Evolutionary conservation across 306 rosid species (phyloP), one percentile per base, ranked within the genome.

Genomic region (Vachellia pachyceras): DNA sequence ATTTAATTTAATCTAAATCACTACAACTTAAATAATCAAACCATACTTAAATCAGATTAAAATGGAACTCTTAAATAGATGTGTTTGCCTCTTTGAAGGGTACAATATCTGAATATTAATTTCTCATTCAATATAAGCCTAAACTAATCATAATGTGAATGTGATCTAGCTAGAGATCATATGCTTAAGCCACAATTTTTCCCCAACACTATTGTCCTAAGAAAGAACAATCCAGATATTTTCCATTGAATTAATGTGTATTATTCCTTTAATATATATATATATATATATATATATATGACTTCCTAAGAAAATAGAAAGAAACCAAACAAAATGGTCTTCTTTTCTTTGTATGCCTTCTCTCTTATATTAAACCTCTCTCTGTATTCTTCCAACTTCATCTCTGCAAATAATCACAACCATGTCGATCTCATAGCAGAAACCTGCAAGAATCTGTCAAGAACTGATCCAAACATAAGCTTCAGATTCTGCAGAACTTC

Each of bases 401-500:
- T 13, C 25, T 39, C 80, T 66, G 45, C 79, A 5, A 71, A 35
- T 15, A 15, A 35, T 64, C 3, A 13, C 54, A 14, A 64, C 22
- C 42, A 64, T 64, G 42, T 25, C 55, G 73, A 65, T 60, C 87
- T 90, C 88, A 85, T 92, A 85, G 81, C 45, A 6, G 79, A 86
- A 73, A 86, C 90, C 3, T 94, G 98, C 90, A 77, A 82, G 73
- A 82, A 71, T 45, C 79, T 85, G 77, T 84, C 90, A n/a, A 11
- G 1, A 49, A 76, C 22, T 11, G 92, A 90, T 71, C 94, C 95
- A 12, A 90, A 90, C 83, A 67, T 92, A 36, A 86, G 69, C 84
- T 89, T 81, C 95, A 85, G 80, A 40, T 94, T 90, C 88, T 94
- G 98, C 70, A 36, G 63, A 12, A 20, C 73, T 12, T 88, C 98